A percentile compares a stretch with the other conserved stretches of the same genome.
These are phyloP conservation scores for Sequoiadendron giganteum DNA, from an alignment of 75 land plant species.

Conservation along the genomic window DNA sequence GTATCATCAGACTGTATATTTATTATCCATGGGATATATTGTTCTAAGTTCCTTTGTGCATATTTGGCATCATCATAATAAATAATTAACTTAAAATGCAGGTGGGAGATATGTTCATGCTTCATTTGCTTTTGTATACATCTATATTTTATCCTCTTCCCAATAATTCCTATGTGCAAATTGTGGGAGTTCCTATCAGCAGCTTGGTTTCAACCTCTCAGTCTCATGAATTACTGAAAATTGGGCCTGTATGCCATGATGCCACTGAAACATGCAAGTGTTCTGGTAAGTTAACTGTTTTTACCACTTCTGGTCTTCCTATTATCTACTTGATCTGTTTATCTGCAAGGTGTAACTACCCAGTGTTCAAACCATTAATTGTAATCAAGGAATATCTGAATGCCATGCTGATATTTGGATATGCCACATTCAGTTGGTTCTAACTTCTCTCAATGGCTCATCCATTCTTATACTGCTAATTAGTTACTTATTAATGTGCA, in stretches of 20 bases:
- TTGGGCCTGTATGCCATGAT: neutral
- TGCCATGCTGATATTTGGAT: neutral
- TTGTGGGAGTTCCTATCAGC: slow-evolving; percentile 26
- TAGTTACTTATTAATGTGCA: neutral
- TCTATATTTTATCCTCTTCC: slow-evolving; percentile 36
- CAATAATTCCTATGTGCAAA: slow-evolving; percentile 34
- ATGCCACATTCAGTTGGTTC: neutral
- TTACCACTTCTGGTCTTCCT: neutral
- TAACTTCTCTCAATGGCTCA: neutral
- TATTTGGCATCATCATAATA: neutral
- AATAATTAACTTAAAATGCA: slow-evolving; percentile 13
- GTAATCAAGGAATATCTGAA: neutral
- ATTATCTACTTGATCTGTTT: neutral
- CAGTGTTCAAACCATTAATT: neutral
- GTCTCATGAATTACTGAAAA: neutral
- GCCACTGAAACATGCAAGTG: neutral
- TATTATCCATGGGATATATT: neutral
- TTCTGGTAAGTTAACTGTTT: slow-evolving; percentile 1
- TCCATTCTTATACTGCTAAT: neutral
- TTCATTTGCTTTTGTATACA: slow-evolving; percentile 25
- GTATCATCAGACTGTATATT: neutral
- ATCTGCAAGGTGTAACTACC: slow-evolving; percentile 4
- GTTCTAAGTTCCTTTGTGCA: neutral
- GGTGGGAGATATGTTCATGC: slow-evolving; percentile 39
- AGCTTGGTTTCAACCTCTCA: slow-evolving; percentile 12